Conservation (phyloP, 2,329 filamentous ascomycete genomes). For the Myriosclerotinia curreyana region DNA sequence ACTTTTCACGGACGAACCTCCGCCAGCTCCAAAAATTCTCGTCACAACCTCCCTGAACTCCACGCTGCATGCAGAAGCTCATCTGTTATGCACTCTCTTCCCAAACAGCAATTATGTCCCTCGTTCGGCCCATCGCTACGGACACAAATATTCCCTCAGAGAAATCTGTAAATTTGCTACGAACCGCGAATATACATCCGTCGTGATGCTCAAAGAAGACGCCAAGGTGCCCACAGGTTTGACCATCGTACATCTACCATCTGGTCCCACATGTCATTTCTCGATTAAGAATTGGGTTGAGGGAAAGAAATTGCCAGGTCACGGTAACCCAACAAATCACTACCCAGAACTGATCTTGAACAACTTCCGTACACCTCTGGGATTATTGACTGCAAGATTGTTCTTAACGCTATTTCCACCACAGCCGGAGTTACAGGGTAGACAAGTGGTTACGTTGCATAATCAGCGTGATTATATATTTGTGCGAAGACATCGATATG, state of each 20-base stretch:
- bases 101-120: constrained; percentile 79
- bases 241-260: constrained; percentile 78
- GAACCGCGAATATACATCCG: constrained; percentile 77
- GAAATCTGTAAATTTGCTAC: constrained; percentile 86
- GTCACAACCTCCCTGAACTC: constrained; percentile 90
- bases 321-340: constrained; percentile 84
- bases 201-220: constrained; percentile 86
- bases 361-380: constrained; percentile 90
- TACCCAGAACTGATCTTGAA: constrained; percentile 88
- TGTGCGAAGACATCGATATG: constrained; percentile 82
- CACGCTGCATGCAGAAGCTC: constrained; percentile 78
- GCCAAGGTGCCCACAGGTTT: constrained; percentile 79
- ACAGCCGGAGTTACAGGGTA: constrained; percentile 76
- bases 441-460: constrained; percentile 88
- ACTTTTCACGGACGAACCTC: constrained; percentile 58
- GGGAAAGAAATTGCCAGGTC: constrained; percentile 81
- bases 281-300: constrained; percentile 87
- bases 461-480: constrained; percentile 98
- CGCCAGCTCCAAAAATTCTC: constrained; percentile 74
- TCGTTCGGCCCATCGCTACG: constrained; percentile 77
- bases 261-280: constrained; percentile 91
- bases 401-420: constrained; percentile 79
- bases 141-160: constrained; percentile 85
- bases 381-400: constrained; percentile 79
- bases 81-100: constrained; percentile 76